Evolutionary conservation across 345 rosid species (phyloP).

Genomic region (Syzygium jambos): DNA sequence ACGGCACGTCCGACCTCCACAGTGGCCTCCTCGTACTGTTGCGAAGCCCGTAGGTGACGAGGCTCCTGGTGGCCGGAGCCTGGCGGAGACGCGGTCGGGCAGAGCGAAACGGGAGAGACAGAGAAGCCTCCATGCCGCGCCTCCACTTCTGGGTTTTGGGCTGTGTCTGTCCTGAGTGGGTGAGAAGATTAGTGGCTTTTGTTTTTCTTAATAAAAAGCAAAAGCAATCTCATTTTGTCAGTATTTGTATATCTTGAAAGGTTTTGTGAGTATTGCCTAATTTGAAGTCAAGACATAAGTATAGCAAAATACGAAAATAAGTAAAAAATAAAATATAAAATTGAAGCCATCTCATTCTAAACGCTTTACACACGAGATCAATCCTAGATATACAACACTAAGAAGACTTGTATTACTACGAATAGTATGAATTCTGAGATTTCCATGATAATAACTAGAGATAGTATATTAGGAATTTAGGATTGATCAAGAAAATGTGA

Average conservation of each 20-base stretch:
- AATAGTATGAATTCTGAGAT: background rate
- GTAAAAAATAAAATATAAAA: accelerated
- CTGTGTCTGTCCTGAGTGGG: background rate
- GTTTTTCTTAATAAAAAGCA: too few relatives aligned
- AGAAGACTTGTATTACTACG: background rate
- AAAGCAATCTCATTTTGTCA: too few relatives aligned
- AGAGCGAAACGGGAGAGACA: background rate
- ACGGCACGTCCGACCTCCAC: constrained; percentile 36
- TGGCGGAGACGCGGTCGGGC: background rate
- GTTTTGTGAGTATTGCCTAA: background rate
- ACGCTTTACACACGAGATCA: background rate
- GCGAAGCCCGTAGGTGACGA: constrained; percentile 37
- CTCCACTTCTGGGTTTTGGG: background rate
- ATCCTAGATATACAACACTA: background rate
- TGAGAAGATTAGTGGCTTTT: too few relatives aligned
- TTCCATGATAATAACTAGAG: background rate
- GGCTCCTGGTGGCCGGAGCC: background rate
- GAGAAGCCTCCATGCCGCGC: background rate
- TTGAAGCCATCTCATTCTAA: background rate
- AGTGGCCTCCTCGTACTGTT: constrained; percentile 15
- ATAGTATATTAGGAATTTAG: too few relatives aligned
- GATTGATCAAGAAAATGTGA: background rate
- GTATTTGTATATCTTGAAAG: background rate
- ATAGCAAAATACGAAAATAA: background rate
- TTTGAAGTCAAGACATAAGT: background rate